Percentiles rank a stretch among this genome's conserved stretches.
phyloP scores from a whole-genome alignment of 1,284 basidiomycete genomes.

The Grifola frondosa region DNA sequence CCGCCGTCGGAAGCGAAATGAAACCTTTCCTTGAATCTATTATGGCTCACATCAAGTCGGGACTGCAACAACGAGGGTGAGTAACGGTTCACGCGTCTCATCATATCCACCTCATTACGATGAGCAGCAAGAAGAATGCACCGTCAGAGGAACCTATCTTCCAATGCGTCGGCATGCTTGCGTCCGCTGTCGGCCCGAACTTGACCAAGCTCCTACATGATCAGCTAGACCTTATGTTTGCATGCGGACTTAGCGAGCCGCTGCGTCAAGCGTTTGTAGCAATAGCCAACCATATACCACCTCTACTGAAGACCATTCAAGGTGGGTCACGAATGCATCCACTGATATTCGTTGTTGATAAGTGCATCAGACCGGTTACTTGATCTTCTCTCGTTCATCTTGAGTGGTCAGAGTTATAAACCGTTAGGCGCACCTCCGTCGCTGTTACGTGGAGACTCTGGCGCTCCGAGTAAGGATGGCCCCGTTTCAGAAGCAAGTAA shows the following conservation, averaged over 20 bases:
- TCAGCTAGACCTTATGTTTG: slow-evolving; percentile 96
- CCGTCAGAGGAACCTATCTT: slow-evolving; percentile 96
- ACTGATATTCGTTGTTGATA: neutral
- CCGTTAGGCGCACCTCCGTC: slow-evolving; percentile 78
- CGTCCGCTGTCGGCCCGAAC: slow-evolving; percentile 93
- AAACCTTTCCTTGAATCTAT: slow-evolving; percentile 94
- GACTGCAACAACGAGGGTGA: slow-evolving; percentile 83
- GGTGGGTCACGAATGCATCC: slow-evolving; percentile 43
- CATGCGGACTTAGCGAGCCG: slow-evolving; percentile 90
- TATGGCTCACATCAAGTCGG: slow-evolving; percentile 88
- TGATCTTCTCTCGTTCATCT: slow-evolving; percentile 77
- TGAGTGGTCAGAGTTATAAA: slow-evolving; percentile 84
- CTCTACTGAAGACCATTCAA: slow-evolving; percentile 91
- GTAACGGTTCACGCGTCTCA: slow-evolving; percentile 22
- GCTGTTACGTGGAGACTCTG: slow-evolving; percentile 51
- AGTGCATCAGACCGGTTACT: slow-evolving; percentile 73
- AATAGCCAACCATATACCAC: slow-evolving; percentile 88
- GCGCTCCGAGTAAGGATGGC: slow-evolving; percentile 55
- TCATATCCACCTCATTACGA: slow-evolving; percentile 9
- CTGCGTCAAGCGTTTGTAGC: slow-evolving; percentile 84
- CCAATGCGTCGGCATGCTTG: slow-evolving; percentile 96
- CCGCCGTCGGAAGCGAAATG: slow-evolving; percentile 92
- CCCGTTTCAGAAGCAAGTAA: slow-evolving; percentile 52
- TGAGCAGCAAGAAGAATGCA: slow-evolving; percentile 83
- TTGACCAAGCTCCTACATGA: slow-evolving; percentile 96